Percentiles rank a stretch among this genome's conserved stretches.
Evolutionary conservation across 2,329 filamentous ascomycete species (phyloP).

Genomic region (Talaromyces marneffei): DNA sequence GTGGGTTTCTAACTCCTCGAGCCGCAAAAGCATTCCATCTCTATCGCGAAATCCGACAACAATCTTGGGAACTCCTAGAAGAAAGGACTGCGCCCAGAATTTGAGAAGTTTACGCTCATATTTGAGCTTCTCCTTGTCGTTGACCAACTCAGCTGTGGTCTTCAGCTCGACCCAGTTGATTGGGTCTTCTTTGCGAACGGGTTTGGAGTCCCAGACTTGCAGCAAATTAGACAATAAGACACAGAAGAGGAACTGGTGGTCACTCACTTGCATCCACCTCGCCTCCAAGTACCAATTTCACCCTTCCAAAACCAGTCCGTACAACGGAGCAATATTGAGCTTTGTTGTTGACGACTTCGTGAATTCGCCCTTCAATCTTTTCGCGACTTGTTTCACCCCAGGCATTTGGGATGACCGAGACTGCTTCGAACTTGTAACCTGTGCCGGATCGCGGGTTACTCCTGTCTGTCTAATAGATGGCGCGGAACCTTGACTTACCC

Average conservation of each 20-base stretch:
- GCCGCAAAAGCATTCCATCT: slow-evolving; percentile 62
- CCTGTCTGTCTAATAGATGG: background rate
- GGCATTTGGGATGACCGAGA: slow-evolving; percentile 67
- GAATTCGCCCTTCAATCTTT: slow-evolving; percentile 69
- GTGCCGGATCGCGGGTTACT: background rate
- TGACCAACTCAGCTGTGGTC: slow-evolving; percentile 68
- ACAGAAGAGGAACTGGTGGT: background rate
- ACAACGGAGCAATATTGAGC: slow-evolving; percentile 96
- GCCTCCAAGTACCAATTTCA: slow-evolving; percentile 72
- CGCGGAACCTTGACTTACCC: slow-evolving; percentile 51
- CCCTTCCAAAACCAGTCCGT: slow-evolving; percentile 74
- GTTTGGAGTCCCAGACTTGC: slow-evolving; percentile 67
- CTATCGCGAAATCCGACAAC: slow-evolving; percentile 80
- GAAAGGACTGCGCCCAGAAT: slow-evolving; percentile 94
- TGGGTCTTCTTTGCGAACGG: slow-evolving; percentile 56
- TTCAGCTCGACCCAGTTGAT: slow-evolving; percentile 95
- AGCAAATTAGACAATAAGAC: background rate
- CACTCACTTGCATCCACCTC: slow-evolving; percentile 80
- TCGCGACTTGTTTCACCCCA: slow-evolving; percentile 70
- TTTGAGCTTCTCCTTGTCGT: slow-evolving; percentile 61
- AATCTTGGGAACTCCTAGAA: slow-evolving; percentile 86
- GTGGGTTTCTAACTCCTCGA: slow-evolving; percentile 76
- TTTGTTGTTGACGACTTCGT: slow-evolving; percentile 73
- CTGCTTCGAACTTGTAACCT: slow-evolving; percentile 96
- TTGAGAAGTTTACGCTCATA: slow-evolving; percentile 90